phyloP scores from a whole-genome alignment of 1,284 basidiomycete genomes.

The Lignosus rhinocerotis region DNA sequence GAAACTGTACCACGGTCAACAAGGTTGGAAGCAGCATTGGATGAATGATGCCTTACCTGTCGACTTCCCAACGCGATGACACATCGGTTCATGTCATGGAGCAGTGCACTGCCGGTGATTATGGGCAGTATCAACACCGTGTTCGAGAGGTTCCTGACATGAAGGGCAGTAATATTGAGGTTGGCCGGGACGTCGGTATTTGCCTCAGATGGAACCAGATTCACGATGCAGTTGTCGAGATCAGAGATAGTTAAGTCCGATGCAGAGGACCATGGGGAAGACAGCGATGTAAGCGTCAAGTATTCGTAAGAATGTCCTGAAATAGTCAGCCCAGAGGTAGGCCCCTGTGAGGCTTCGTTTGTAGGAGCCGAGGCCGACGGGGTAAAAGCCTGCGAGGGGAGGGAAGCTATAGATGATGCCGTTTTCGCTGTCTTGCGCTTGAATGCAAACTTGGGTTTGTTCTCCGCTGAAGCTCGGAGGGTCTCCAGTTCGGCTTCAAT shows the following conservation, averaged over 20 bases:
- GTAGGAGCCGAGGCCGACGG: conserved; percentile 6
- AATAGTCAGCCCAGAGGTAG: conserved; percentile 20
- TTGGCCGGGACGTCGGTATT: conserved; percentile 20
- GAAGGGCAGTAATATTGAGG: conserved; percentile 54
- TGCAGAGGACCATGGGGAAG: conserved; percentile 29
- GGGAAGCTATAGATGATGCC: background rate
- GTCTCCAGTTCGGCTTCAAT: conserved; percentile 21
- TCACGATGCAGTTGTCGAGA: conserved; percentile 65
- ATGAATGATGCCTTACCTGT: conserved; percentile 51
- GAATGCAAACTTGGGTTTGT: conserved; percentile 71
- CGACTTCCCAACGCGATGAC: conserved; percentile 71
- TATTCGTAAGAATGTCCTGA: conserved; percentile 24
- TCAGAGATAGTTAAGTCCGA: conserved; percentile 61
- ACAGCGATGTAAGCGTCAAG: conserved; percentile 26
- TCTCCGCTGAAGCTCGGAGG: conserved; percentile 44
- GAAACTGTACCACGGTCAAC: conserved; percentile 51
- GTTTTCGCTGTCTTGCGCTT: conserved; percentile 49
- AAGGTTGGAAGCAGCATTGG: background rate
- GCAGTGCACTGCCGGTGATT: conserved; percentile 67
- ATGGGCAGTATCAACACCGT: conserved; percentile 63
- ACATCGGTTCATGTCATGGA: conserved; percentile 62
- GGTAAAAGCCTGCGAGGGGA: background rate
- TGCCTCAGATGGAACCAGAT: conserved; percentile 45
- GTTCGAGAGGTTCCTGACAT: conserved; percentile 54
- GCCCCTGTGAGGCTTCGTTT: background rate